Percentiles rank a stretch among this genome's conserved stretches.
phyloP scores from a whole-genome alignment of 495 filamentous ascomycete genomes.

The Penicillium diatomitis region DNA sequence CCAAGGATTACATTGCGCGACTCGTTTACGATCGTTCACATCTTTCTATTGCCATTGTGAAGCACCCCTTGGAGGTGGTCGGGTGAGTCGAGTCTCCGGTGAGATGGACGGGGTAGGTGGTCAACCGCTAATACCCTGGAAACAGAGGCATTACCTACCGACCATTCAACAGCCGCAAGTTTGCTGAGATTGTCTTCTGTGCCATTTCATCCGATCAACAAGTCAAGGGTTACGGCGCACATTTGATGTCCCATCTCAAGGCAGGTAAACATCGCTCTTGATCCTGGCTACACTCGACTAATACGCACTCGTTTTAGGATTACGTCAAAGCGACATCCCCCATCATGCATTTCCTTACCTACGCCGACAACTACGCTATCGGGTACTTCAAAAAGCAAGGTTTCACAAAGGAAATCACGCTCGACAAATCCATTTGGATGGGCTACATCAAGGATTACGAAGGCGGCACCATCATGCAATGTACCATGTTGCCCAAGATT shows the following conservation, averaged over 20 bases:
- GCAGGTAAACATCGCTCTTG: conserved; percentile 12
- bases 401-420: conserved; percentile 95
- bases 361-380: conserved; percentile 97
- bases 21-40: conserved; percentile 96
- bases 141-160: conserved; percentile 86
- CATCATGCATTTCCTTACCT: conserved; percentile 97
- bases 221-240: conserved; percentile 96
- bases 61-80: conserved; percentile 89
- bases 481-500: conserved; percentile 89
- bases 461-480: conserved; percentile 98
- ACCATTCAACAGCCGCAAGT: conserved; percentile 85
- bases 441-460: conserved; percentile 99
- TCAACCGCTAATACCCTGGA: conserved; percentile 8
- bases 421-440: conserved; percentile 91
- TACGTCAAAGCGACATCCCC: conserved; percentile 95
- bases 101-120: background rate
- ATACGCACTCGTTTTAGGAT: conserved; percentile 40
- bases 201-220: conserved; percentile 97
- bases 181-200: conserved; percentile 98
- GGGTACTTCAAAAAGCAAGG: conserved; percentile 99
- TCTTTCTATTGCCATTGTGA: conserved; percentile 92
- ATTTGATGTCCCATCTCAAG: conserved; percentile 96
- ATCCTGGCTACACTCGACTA: background rate
- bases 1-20: conserved; percentile 95
- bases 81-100: conserved; percentile 37